Evolutionary conservation across 1,284 basidiomycete genomes (phyloP), one percentile per base, ranked within the genome.

Genomic region (Ceratobasidium papillatum): DNA sequence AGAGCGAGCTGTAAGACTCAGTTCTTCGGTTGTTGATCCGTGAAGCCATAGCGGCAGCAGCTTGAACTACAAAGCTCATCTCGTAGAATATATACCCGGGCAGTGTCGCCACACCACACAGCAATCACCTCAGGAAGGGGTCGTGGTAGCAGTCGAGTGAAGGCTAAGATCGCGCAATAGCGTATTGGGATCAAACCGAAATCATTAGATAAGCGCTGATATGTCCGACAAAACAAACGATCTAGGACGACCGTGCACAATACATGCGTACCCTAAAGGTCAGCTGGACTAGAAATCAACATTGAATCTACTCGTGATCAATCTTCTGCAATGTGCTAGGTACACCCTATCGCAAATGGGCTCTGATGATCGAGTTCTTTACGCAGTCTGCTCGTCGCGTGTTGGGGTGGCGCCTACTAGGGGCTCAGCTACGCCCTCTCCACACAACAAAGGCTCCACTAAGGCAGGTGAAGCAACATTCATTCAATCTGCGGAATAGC

Each of bases 21-120:
- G 68, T 12, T 43, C 68, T 47, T 38, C 68, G 68, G 45, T 54
- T n/a, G 43, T 34, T 38, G 32, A 56, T n/a, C 52, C 51, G 56
- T 8, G 54, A 71, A 30, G 68, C 68, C 68, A 71, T 71, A 11
- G 56, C 56, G 38, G 68, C 54, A 49, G 68, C 54, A 19, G 41
- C 27, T 17, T 45, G n/a, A 5, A 59, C 43, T 25, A 71, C n/a
- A 43, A 32, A 30, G 32, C 36, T 30, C 68, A 54, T 61, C 7
- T 30, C 25, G 34, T 30, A 32, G 14, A 32, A 51, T 66, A 65
- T 66, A 66, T 66, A 52, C 27, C 22, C 27, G 30, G 64, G 43
- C 45, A n/a, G 63, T 65, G 51, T 54, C 51, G 63, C 45, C 47
- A 34, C 52, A 69, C n/a, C 51, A 56, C 25, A 9, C 49, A 38